Evolutionary conservation across 495 filamentous ascomycete genomes (phyloP), one percentile per base, ranked within the genome.

Genomic region (Xylaria bambusicola): DNA sequence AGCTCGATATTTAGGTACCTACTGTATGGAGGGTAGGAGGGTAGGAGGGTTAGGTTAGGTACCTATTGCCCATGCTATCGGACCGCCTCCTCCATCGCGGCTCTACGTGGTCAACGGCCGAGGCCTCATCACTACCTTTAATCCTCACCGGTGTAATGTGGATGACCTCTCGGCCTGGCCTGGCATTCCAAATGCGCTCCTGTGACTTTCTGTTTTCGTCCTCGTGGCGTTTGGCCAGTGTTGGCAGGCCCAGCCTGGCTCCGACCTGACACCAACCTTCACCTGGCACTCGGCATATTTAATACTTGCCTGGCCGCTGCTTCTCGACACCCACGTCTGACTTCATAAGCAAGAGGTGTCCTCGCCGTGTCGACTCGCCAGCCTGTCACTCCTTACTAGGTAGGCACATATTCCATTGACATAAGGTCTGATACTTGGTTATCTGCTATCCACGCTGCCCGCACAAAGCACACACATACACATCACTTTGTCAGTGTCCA

Each of bases 211-310:
- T 49, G 29, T 35, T 58, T 29, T 45, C 17, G 52, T 45, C 24
- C 18, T 56, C 38, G 52, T 46, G 33, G 35, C 23, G 38, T 50
- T n/a, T 42, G 53, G 36, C 46, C 46, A 18, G 46, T 12, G 31
- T 31, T 51, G 53, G 46, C 46, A 24, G 56, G 56, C 56, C 50
- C 45, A 46, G 6, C 21, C 35, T 44, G 33, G 24, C 56, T 23
- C 4, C 7, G 7, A 13, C 21, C n/a, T 46, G 5, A 33, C 29
- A 33, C 29, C 46, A 42, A 27, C 56, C 45, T 33, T 58, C 45
- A 24, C 20, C 13, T 58, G 56, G 56, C 45, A 58, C 56, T 47
- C 50, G n/a, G 6, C 46, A 50, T 58, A 58, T 52, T 21, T 21
- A 46, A 6, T 46, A 13, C 36, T 48, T 49, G 24, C 33, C 20